Conservation (phyloP, 345 rosid genomes). For the Eucalyptus urophylla region DNA sequence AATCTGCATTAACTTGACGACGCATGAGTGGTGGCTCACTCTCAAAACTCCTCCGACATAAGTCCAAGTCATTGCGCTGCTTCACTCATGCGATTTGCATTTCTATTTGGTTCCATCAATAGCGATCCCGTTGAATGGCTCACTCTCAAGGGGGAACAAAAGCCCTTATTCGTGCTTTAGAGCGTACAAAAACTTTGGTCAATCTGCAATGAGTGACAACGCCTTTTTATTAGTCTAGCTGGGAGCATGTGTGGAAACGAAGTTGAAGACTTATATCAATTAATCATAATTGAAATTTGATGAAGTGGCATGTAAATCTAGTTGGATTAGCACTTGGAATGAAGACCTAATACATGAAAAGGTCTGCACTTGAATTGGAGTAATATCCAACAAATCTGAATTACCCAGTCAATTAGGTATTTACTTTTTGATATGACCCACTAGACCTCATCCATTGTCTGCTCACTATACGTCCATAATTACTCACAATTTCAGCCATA, state of each 20-base stretch:
- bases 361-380: not conserved
- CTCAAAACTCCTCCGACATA: not conserved
- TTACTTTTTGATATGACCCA: not conserved
- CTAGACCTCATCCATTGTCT: not conserved
- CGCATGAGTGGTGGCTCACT: not conserved
- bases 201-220: not conserved
- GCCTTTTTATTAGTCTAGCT: not conserved
- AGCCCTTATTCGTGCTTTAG: not conserved
- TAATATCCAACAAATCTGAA: not conserved
- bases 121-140: not conserved
- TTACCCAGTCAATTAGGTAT: not conserved
- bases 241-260: not conserved
- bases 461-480: not conserved
- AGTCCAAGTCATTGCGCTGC: not conserved
- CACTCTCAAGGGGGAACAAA: not conserved
- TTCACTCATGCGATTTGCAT: not conserved
- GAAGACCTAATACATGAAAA: not conserved
- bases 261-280: not conserved
- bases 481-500: not conserved
- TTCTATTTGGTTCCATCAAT: not conserved
- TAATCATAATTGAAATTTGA: not conserved
- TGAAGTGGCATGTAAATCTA: not conserved
- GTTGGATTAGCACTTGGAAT: slow-evolving; percentile 2
- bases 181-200: not conserved
- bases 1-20: not conserved